phyloP scores from a whole-genome alignment of 208 protist species.

The Leishmania gerbilli region DNA sequence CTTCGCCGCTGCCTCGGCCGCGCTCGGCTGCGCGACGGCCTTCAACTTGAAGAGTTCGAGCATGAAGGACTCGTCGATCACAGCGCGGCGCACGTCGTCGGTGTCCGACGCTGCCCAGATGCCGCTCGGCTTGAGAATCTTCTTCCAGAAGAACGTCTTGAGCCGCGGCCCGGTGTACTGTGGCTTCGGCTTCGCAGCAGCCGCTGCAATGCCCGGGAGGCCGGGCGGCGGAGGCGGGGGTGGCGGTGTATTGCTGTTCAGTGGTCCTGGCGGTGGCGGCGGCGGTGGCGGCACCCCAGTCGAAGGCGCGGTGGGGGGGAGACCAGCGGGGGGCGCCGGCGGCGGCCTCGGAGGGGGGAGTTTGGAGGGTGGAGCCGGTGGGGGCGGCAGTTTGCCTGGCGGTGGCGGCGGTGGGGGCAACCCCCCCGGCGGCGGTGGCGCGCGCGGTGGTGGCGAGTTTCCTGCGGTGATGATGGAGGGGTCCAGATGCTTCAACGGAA shows the following conservation, averaged over 20 bases:
- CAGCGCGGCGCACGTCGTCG: constrained; percentile 18
- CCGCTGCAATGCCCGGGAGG: constrained; percentile 1
- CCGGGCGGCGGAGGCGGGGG: constrained; percentile 23
- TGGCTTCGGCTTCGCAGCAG: constrained; percentile 22
- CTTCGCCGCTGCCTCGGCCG: constrained; percentile 14
- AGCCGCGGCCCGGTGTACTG: constrained; percentile 51
- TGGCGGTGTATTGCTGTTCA: constrained; percentile 27
- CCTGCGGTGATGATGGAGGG: constrained; percentile 4
- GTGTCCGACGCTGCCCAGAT: constrained; percentile 54
- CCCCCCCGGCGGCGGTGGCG: constrained; percentile 24
- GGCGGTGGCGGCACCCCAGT: constrained; percentile 16
- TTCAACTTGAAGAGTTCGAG: constrained; percentile 61
- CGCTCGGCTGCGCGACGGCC: constrained; percentile 7
- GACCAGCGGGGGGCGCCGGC: constrained; percentile 6
- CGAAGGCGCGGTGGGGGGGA: constrained; percentile 21
- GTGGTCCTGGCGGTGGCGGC: constrained; percentile 15
- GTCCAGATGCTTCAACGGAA: constrained; percentile 22
- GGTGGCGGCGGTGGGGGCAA: constrained; percentile 18
- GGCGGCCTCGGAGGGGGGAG: constrained; percentile 17
- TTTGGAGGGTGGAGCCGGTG: constrained; percentile 29
- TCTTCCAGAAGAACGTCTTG: constrained; percentile 88
- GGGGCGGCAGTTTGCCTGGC: constrained; percentile 30
- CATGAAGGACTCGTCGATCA: constrained; percentile 70
- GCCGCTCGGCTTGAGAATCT: constrained; percentile 54
- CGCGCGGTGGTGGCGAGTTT: constrained; percentile 27